Conservation (phyloP, 78 protist species). For the Pigoraptor vietnamica region DNA sequence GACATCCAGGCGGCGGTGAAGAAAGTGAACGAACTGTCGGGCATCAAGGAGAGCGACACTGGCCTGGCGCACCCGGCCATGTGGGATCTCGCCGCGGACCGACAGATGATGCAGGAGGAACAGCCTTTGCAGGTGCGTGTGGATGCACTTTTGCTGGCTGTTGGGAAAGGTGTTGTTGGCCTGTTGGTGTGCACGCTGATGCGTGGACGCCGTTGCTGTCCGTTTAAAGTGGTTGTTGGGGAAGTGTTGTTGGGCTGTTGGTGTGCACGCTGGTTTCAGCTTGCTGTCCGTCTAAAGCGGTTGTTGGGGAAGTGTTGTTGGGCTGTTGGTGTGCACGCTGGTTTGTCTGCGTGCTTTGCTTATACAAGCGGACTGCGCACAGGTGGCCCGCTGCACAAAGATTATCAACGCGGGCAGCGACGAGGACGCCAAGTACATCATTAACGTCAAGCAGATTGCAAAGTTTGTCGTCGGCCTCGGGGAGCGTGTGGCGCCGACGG, state of each 20-base stretch:
- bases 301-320: too few relatives aligned
- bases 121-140: conserved; percentile 87
- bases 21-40: conserved; percentile 56
- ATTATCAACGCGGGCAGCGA: conserved; percentile 79
- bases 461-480: conserved; percentile 99
- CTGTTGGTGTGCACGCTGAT: too few relatives aligned
- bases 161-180: too few relatives aligned
- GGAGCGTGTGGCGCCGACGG: conserved; percentile 95
- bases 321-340: too few relatives aligned
- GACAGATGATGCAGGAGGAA: conserved; percentile 80
- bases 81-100: conserved; percentile 97
- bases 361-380: neutral
- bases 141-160: too few relatives aligned
- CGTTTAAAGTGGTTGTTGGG: too few relatives aligned
- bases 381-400: conserved; percentile 97
- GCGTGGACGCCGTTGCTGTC: too few relatives aligned
- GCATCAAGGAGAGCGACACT: conserved; percentile 96
- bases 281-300: too few relatives aligned
- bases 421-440: conserved; percentile 89
- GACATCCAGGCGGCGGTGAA: conserved; percentile 67
- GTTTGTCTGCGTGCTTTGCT: neutral
- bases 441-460: conserved; percentile 92
- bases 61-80: conserved; percentile 94
- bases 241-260: too few relatives aligned
- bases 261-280: too few relatives aligned